Conservation (phyloP, 306 rosid genomes). For the Inga laurina region DNA sequence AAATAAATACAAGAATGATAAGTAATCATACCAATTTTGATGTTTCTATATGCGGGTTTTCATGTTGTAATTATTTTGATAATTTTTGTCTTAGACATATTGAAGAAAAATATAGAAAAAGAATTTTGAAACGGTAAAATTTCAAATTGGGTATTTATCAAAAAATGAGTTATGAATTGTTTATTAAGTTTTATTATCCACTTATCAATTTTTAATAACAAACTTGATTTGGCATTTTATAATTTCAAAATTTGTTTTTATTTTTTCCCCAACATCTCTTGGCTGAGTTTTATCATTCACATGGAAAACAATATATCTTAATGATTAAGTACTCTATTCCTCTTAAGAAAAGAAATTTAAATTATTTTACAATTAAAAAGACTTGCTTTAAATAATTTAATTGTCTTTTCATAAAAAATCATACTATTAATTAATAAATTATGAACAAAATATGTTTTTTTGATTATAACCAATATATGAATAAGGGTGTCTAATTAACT, state of each 20-base stretch:
- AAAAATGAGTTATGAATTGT: too few species aligned
- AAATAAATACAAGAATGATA: neutral
- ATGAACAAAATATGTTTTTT: neutral
- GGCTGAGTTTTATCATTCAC: neutral
- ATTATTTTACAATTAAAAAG: neutral
- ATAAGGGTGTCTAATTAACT: neutral
- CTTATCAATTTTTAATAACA: too few species aligned
- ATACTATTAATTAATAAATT: neutral
- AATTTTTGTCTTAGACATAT: neutral
- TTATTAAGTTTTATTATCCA: too few species aligned
- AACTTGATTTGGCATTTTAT: too few species aligned
- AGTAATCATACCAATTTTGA: neutral
- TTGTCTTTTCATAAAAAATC: neutral
- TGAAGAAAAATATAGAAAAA: too few species aligned
- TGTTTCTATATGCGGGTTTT: neutral
- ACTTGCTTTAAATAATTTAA: neutral
- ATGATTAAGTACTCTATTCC: neutral
- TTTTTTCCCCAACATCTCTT: neutral
- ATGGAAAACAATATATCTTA: neutral
- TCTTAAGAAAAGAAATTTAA: neutral
- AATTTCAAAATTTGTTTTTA: too few species aligned
- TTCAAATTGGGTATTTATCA: too few species aligned
- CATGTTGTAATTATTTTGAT: neutral
- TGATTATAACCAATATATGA: neutral
- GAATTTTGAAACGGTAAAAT: too few species aligned